These are phyloP conservation scores for Tephrocybe sp. DNA, from an alignment of 768 basidiomycete species.

Conservation along the genomic window DNA sequence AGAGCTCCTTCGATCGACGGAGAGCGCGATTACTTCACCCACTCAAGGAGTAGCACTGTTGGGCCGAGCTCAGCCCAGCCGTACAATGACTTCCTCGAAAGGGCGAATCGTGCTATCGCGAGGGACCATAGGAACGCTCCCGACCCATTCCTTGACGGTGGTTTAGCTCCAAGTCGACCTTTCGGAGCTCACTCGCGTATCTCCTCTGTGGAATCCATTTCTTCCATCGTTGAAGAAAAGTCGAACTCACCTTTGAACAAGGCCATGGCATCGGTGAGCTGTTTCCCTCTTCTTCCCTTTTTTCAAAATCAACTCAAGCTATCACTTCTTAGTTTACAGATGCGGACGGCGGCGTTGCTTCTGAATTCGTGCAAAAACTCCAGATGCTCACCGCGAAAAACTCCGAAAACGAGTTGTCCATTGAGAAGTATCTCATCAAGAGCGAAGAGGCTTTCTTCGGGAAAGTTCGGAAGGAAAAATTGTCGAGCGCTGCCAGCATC, in stretches of 20 bases:
- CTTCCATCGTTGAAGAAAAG: slow-evolving; percentile 91
- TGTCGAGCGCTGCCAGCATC: slow-evolving; percentile 79
- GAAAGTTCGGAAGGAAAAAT: slow-evolving; percentile 84
- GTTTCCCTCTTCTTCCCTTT: not conserved
- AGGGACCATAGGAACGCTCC: slow-evolving; percentile 75
- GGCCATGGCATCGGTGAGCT: slow-evolving; percentile 79
- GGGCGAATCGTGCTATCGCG: slow-evolving; percentile 82
- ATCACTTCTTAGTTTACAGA: slow-evolving; percentile 75
- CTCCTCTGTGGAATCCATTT: slow-evolving; percentile 88
- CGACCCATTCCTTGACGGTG: slow-evolving; percentile 82
- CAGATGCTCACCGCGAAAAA: slow-evolving; percentile 80
- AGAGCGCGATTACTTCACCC: slow-evolving; percentile 54
- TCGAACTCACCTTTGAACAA: slow-evolving; percentile 90
- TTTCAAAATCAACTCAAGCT: slow-evolving; percentile 9
- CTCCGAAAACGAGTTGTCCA: slow-evolving; percentile 88
- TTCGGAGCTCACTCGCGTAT: slow-evolving; percentile 81
- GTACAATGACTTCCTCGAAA: slow-evolving; percentile 80
- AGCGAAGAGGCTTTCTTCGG: slow-evolving; percentile 94
- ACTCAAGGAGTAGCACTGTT: slow-evolving; percentile 29
- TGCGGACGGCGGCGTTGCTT: slow-evolving; percentile 87
- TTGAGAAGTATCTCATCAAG: slow-evolving; percentile 88
- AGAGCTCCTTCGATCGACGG: slow-evolving; percentile 47
- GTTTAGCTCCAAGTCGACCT: slow-evolving; percentile 60
- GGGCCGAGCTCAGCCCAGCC: slow-evolving; percentile 36
- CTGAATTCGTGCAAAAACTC: slow-evolving; percentile 85